These are phyloP conservation scores for Fusarium zealandicum DNA, from an alignment of 2,329 filamentous ascomycete species.

Conservation along the genomic window DNA sequence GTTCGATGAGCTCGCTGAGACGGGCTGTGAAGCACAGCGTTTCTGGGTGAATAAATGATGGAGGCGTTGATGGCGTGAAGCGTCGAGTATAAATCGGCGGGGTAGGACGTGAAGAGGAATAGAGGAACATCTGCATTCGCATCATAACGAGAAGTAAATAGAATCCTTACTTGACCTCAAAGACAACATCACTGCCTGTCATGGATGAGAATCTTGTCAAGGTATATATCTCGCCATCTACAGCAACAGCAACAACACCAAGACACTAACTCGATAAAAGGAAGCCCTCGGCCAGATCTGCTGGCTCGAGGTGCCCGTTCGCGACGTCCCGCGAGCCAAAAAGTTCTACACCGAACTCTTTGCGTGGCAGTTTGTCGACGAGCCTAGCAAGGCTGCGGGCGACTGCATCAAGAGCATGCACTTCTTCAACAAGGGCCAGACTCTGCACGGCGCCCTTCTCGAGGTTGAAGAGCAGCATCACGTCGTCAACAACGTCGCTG, in stretches of 20 bases:
- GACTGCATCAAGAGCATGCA: conserved; percentile 44
- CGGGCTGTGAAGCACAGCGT: not conserved
- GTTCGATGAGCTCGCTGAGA: conserved; percentile 1
- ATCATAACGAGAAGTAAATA: too few species aligned
- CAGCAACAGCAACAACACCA: not conserved
- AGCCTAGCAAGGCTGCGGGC: conserved; percentile 28
- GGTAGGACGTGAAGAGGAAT: not conserved
- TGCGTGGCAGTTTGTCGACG: conserved; percentile 42
- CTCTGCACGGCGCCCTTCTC: conserved; percentile 47
- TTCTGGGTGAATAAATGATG: not conserved
- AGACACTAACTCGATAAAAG: conserved; percentile 13
- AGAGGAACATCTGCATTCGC: not conserved
- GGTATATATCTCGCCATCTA: conserved; percentile 5
- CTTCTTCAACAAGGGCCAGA: conserved; percentile 46
- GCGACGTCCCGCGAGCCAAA: conserved; percentile 45
- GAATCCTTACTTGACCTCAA: not conserved
- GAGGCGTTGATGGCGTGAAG: not conserved
- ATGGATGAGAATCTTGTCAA: conserved; percentile 21
- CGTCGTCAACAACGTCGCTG: conserved; percentile 39
- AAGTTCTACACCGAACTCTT: conserved; percentile 50
- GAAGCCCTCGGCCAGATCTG: conserved; percentile 45
- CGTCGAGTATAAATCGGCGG: conserved; percentile 27
- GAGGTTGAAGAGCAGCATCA: conserved; percentile 43
- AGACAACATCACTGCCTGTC: not conserved
- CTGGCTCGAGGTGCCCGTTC: conserved; percentile 51